A percentile compares a stretch with the other conserved stretches of the same genome.
These are phyloP conservation scores for Schizopora paradoxa DNA, from an alignment of 1,284 basidiomycete genomes.

Conservation along the genomic window DNA sequence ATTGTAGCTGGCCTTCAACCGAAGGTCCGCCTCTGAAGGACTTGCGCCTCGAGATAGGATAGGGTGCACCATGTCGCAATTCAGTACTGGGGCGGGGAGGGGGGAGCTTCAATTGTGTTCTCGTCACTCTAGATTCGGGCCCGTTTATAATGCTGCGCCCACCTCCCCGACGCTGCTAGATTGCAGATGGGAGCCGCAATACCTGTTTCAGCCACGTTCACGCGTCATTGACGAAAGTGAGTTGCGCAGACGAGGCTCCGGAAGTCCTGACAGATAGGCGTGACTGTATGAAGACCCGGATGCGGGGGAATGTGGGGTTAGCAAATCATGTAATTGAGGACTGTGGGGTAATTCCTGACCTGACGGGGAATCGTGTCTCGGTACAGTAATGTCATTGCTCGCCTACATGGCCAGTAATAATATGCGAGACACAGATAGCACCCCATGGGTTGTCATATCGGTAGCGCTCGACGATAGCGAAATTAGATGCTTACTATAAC, in stretches of 20 bases:
- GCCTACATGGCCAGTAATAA: too few relatives aligned
- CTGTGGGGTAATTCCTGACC: too few relatives aligned
- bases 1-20: conserved; percentile 26
- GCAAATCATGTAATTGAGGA: too few relatives aligned
- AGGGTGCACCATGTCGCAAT: conserved; percentile 19
- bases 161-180: neutral
- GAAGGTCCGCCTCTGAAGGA: conserved; percentile 26
- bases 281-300: too few relatives aligned
- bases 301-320: too few relatives aligned
- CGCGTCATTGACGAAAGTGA: neutral
- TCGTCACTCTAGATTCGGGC: neutral
- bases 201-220: conserved; percentile 2
- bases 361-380: too few relatives aligned
- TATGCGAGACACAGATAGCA: too few relatives aligned
- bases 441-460: too few relatives aligned
- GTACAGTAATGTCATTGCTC: too few relatives aligned
- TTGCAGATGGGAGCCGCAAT: conserved; percentile 4
- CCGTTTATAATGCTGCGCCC: neutral
- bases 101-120: conserved; percentile 2
- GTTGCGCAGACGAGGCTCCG: too few relatives aligned
- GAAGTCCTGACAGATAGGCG: neutral
- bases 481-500: neutral
- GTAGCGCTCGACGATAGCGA: neutral
- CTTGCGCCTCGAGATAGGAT: conserved; percentile 15
- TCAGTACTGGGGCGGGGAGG: neutral